Evolutionary conservation across 352 stramenopile genomes (phyloP), one percentile per base, ranked within the genome.

Genomic region (Thalassiosira exigua): DNA sequence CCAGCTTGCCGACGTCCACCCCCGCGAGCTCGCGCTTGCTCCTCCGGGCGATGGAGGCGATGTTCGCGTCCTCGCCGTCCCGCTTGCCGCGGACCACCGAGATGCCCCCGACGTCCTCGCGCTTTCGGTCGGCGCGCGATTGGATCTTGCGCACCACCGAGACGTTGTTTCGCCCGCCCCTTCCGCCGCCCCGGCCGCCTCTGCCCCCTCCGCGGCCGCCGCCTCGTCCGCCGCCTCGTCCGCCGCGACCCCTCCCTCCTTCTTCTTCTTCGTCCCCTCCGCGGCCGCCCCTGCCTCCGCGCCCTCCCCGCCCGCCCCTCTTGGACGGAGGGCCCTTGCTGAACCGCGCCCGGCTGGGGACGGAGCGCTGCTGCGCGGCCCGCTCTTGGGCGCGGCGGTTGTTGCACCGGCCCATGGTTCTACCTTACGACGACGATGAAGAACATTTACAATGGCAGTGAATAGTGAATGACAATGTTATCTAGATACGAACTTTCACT

Each of bases 321-420:
- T 82, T 87, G 21, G 56, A 65, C n/a, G 82, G 85, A 19, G 74
- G 86, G 12, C 76, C 69, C 36, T 88, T 88, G 52, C 57, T 81
- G 61, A 92, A 92, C n/a, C 83, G 57, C 24, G 86, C 86, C 42
- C 86, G 42, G 11, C 69, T 70, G 11, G 83, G 73, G 46, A 85
- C 85, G 46, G 86, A 86, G 27, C 74, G 70, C 27, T 83, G 41
- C 33, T 85, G 68, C 26, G 62, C 67, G 19, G 85, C 85, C 17
- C 82, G 76, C 41, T 90, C 58, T 53, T 91, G 86, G 0, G 72
- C 73, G 7, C 86, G 50, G 27, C 74, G 67, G 56, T 89, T 92
- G 69, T 91, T 92, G 74, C 62, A 88, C 26, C 84, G 66, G 24
- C 84, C 84, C 84, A 91, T 91, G 17, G 4, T 64, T n/a, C n/a